Evolutionary conservation across 1,139 yeast genomes (phyloP).

Genomic region (Blastobotrys persicus): DNA sequence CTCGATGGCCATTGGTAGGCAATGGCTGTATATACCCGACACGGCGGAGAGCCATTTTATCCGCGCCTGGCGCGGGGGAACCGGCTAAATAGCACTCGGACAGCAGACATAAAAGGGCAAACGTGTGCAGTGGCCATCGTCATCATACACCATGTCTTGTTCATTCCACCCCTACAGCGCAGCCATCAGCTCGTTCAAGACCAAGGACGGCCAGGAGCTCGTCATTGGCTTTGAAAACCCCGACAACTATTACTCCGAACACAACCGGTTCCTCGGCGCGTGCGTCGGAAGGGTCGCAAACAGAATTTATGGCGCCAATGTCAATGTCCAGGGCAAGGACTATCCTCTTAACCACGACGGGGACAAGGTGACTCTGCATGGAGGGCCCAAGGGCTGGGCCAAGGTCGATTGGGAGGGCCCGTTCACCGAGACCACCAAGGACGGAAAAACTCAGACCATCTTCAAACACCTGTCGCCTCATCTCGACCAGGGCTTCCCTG

Average conservation of each 20-base stretch:
- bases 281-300: constrained; percentile 66
- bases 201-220: constrained; percentile 30
- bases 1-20: too few relatives aligned
- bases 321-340: constrained; percentile 43
- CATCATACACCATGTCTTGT: constrained; percentile 11
- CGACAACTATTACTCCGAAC: constrained; percentile 26
- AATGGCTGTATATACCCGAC: too few relatives aligned
- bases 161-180: constrained; percentile 22
- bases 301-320: constrained; percentile 50
- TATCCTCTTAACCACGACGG: constrained; percentile 45
- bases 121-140: too few relatives aligned
- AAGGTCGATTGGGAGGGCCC: constrained; percentile 39
- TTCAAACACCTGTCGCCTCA: constrained; percentile 42
- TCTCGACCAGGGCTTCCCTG: constrained; percentile 56
- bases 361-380: constrained; percentile 45
- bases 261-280: constrained; percentile 58
- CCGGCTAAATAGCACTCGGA: background rate
- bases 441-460: constrained; percentile 35
- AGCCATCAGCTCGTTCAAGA: constrained; percentile 30
- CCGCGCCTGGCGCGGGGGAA: constrained; percentile 7
- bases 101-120: background rate
- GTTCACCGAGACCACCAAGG: constrained; percentile 45
- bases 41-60: constrained; percentile 1
- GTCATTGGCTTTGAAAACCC: constrained; percentile 28
- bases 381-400: constrained; percentile 55